Conservation (phyloP, 371 early-diverging fungal genomes). For the Zychaea mexicana region DNA sequence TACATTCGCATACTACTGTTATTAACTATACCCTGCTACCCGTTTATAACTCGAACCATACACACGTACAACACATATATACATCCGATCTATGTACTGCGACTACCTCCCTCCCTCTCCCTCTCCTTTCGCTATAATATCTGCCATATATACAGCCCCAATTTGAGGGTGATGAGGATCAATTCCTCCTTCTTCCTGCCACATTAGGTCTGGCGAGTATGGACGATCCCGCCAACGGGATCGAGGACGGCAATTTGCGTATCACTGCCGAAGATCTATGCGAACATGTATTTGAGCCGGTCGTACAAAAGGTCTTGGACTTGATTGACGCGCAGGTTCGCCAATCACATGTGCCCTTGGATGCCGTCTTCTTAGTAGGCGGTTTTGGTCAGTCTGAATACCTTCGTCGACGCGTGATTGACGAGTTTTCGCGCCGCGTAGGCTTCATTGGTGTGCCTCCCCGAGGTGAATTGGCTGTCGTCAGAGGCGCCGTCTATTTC, state of each 20-base stretch:
- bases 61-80: too few relatives aligned
- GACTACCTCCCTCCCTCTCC: conserved; percentile 10
- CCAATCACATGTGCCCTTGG: conserved; percentile 38
- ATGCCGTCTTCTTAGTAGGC: conserved; percentile 63
- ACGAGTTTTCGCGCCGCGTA: conserved; percentile 47
- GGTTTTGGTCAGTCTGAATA: conserved; percentile 66
- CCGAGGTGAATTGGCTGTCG: conserved; percentile 56
- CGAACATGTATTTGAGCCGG: conserved; percentile 36
- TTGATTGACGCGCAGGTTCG: conserved; percentile 62
- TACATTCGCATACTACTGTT: not conserved
- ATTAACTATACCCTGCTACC: not conserved
- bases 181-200: conserved; percentile 56
- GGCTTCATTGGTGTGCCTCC: conserved; percentile 57
- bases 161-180: conserved; percentile 64
- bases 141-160: conserved; percentile 35
- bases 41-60: not conserved
- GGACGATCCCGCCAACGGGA: conserved; percentile 57
- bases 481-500: conserved; percentile 58
- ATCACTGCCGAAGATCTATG: conserved; percentile 55
- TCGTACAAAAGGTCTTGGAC: conserved; percentile 46
- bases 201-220: conserved; percentile 53
- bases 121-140: not conserved
- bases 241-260: conserved; percentile 59
- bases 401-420: conserved; percentile 49
- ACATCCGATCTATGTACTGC: too few relatives aligned